Base-by-base conservation (phyloP, 805 yeast species). In the Isabelozyma gotoi region DNA sequence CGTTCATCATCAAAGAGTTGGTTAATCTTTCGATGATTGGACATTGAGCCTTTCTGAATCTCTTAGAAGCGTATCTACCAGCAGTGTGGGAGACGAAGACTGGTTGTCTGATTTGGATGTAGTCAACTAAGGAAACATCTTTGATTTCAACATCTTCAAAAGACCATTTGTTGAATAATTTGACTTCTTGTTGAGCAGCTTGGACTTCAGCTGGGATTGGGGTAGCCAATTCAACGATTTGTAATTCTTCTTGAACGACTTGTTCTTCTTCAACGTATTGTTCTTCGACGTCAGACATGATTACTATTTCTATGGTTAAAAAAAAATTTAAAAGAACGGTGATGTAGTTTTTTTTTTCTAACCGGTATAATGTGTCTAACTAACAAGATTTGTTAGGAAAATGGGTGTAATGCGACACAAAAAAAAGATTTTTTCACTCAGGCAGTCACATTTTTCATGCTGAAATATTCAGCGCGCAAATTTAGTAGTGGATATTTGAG, bases 11-110 rank as follows among this genome's bases (percentile, higher is more conserved):
- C 74, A 94, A 83, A 57, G 99, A 87, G 92, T 94, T 92, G 79
- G 98, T 92, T 76, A 94, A 84, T 85, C 99, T 92, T 86, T 94
- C 99, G 64, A 94, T 76, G 76, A 94, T 85, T 71, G 98, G 98
- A 82, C 97, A 91, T 84, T 94, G 99, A 62, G 98, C 94, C 87
- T 94, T 94, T 86, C 98, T 91, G 88, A 94, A 94, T 80, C 99
- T 91, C 89, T 94, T 94, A 80, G 88, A 76, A 68, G 98, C 98
- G 81, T 92, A 94, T 79, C 97, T 92, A 76, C 99, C 99, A 67
- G 99, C 97, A 67, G 98, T 89, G 94, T 94, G 99, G 68, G 97
- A 81, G 55, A 91, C 94, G 68, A 90, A 94, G 67, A 90, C 96
- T 73, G 99, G 97, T 75, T 87, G 88, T 78, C 95, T 87, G 78